Evolutionary conservation across 2,329 filamentous ascomycete genomes (phyloP).

Genomic region (Alternaria solani): DNA sequence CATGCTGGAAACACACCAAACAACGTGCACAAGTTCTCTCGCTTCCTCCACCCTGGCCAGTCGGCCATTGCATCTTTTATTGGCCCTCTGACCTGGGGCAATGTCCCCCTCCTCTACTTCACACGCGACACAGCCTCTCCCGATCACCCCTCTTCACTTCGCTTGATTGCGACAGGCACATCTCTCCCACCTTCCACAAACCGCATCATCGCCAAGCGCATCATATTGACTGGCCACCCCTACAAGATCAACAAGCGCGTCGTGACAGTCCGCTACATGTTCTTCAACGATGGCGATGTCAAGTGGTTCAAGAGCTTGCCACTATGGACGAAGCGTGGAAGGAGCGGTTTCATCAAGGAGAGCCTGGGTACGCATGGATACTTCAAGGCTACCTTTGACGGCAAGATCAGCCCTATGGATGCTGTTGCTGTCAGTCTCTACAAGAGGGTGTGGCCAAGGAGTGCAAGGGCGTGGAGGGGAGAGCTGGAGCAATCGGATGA

Average conservation of each 20-base stretch:
- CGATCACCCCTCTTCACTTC: conserved; percentile 57
- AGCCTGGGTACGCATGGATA: conserved; percentile 96
- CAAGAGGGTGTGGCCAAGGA: conserved; percentile 69
- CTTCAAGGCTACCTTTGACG: conserved; percentile 98
- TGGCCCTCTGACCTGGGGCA: conserved; percentile 90
- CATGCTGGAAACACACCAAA: conserved; percentile 90
- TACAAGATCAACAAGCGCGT: conserved; percentile 99
- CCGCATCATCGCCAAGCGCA: conserved; percentile 90
- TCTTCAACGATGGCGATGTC: conserved; percentile 95
- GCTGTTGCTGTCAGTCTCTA: conserved; percentile 81
- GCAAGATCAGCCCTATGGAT: conserved; percentile 94
- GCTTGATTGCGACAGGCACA: conserved; percentile 86
- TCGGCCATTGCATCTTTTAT: conserved; percentile 90
- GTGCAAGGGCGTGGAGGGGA: conserved; percentile 60
- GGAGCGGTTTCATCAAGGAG: conserved; percentile 93
- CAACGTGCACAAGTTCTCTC: conserved; percentile 96
- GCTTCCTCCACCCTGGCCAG: conserved; percentile 88
- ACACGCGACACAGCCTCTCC: conserved; percentile 61
- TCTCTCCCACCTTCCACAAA: conserved; percentile 76
- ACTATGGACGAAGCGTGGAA: conserved; percentile 88
- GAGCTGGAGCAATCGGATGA: conserved; percentile 12
- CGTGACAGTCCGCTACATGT: conserved; percentile 99
- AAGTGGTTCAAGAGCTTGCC: conserved; percentile 98
- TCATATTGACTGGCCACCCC: conserved; percentile 93
- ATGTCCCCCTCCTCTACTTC: conserved; percentile 90